Conservation (phyloP, 73 alveolate species). For the Paramecium sexaurelia region DNA sequence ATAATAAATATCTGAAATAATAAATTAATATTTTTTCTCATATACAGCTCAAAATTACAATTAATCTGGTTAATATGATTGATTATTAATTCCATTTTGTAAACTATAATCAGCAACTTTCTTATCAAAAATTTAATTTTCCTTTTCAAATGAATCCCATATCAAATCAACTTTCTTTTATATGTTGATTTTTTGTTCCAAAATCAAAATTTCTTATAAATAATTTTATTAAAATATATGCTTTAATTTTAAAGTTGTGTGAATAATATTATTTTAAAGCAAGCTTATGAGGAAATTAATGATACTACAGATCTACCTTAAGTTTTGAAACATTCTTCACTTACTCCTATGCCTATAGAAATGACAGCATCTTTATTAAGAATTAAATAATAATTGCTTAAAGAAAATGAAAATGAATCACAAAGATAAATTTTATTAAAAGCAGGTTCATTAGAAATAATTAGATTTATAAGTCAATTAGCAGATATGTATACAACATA, state of each 20-base stretch:
- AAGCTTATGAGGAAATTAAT: not conserved
- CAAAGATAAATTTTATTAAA: not conserved
- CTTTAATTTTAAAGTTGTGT: conserved; percentile 45
- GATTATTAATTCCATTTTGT: too few species aligned
- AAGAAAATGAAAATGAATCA: not conserved
- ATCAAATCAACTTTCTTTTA: not conserved
- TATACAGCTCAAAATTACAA: not conserved
- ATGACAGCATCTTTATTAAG: conserved; percentile 46
- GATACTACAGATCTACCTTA: not conserved
- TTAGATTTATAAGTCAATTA: conserved; percentile 28
- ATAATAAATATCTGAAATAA: not conserved
- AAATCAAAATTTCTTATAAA: too few species aligned
- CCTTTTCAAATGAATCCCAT: not conserved
- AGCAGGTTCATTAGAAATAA: conserved; percentile 47
- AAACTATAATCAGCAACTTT: not conserved
- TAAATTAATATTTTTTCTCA: not conserved
- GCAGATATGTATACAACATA: not conserved
- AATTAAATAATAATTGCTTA: not conserved
- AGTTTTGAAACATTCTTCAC: not conserved
- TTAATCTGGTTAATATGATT: not conserved
- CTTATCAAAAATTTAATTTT: not conserved
- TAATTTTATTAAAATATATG: not conserved
- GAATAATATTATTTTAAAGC: not conserved
- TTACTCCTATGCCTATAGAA: conserved; percentile 38
- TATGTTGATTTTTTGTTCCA: too few species aligned